A percentile compares a stretch with the other conserved stretches of the same genome.
Conservation (phyloP, 1,284 basidiomycete species). For the Leccinum laetum region DNA sequence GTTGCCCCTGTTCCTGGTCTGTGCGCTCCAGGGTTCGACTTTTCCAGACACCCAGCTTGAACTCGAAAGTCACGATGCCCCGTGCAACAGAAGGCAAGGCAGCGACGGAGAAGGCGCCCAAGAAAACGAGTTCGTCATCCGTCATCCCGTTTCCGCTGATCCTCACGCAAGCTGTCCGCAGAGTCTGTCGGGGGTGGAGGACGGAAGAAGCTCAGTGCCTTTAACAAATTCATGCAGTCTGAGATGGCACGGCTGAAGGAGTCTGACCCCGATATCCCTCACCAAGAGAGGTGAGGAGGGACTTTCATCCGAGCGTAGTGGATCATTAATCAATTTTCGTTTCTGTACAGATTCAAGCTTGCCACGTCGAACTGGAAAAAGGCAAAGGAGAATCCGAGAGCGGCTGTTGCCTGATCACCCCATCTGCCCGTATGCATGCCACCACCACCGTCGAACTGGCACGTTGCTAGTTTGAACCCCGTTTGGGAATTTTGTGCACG, state of each 20-base stretch:
- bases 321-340: not conserved
- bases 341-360: constrained; percentile 58
- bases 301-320: constrained; percentile 8
- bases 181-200: constrained; percentile 44
- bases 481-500: constrained; percentile 20
- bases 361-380: constrained; percentile 78
- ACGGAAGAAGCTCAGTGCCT: constrained; percentile 60
- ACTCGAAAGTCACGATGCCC: constrained; percentile 25
- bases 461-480: constrained; percentile 9
- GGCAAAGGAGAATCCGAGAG: constrained; percentile 66
- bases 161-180: constrained; percentile 20
- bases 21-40: constrained; percentile 23
- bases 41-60: constrained; percentile 7
- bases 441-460: constrained; percentile 9
- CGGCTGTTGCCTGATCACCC: constrained; percentile 20
- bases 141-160: not conserved
- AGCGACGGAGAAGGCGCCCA: constrained; percentile 32
- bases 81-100: constrained; percentile 31
- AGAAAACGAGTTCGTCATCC: constrained; percentile 31
- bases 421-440: constrained; percentile 6
- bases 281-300: constrained; percentile 61
- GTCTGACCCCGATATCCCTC: constrained; percentile 63
- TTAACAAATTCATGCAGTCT: constrained; percentile 80
- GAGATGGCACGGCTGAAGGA: constrained; percentile 77
- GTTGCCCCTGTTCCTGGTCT: constrained; percentile 35